A percentile compares a stretch with the other conserved stretches of the same genome.
Evolutionary conservation across 148 eudicot genomes (phyloP).

Genomic region (Oxyria digyna): DNA sequence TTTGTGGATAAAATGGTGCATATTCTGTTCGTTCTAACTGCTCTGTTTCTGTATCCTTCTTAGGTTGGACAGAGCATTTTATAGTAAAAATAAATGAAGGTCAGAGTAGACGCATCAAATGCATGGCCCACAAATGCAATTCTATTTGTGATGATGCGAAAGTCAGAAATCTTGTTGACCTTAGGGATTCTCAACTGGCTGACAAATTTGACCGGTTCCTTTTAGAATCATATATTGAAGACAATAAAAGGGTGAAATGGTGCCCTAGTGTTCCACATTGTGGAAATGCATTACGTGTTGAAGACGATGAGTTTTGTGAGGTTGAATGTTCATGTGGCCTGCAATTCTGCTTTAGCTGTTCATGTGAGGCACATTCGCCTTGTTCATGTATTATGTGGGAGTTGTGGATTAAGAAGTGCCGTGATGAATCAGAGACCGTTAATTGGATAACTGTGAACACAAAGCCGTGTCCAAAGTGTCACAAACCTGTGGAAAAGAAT

Average conservation of each 20-base stretch:
- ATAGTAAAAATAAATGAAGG: constrained; percentile 63
- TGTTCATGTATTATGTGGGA: constrained; percentile 82
- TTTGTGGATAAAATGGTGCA: background rate
- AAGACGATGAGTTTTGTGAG: constrained; percentile 48
- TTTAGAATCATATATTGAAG: constrained; percentile 72
- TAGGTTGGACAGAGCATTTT: constrained; percentile 79
- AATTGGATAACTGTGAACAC: constrained; percentile 63
- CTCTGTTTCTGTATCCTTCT: constrained; percentile 6
- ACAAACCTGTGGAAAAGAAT: constrained; percentile 65
- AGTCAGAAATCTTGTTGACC: constrained; percentile 40
- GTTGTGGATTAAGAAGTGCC: constrained; percentile 59
- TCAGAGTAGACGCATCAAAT: constrained; percentile 53
- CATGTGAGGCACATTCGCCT: constrained; percentile 67
- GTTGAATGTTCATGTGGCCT: constrained; percentile 66
- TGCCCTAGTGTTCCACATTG: constrained; percentile 78
- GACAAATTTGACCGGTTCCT: constrained; percentile 66
- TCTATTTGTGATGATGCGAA: constrained; percentile 59
- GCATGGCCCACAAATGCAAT: constrained; percentile 71
- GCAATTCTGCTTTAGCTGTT: constrained; percentile 67
- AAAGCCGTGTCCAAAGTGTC: constrained; percentile 60
- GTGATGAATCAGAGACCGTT: constrained; percentile 48
- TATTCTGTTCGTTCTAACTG: background rate
- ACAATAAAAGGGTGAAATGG: constrained; percentile 68
- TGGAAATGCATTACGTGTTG: constrained; percentile 68
- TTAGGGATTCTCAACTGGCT: constrained; percentile 35